phyloP scores from a whole-genome alignment of 2,329 filamentous ascomycete genomes.

The Colletotrichum coccodes region DNA sequence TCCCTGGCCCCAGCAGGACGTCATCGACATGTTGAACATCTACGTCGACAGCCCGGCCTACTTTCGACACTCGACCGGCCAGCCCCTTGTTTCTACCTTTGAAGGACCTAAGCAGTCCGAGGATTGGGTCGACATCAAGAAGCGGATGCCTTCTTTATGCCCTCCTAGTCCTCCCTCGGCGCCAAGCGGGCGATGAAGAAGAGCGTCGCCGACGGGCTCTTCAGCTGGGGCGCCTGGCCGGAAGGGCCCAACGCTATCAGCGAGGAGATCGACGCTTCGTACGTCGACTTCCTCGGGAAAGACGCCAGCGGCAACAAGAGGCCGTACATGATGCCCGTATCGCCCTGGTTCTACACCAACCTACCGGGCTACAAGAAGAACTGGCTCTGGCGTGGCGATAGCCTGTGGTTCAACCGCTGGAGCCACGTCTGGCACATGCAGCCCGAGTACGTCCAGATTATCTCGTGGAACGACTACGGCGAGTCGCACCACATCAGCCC shows the following conservation, averaged over 20 bases:
- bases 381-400: background rate
- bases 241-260: conserved; percentile 64
- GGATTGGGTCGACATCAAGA: conserved; percentile 56
- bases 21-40: background rate
- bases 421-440: background rate
- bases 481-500: background rate
- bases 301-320: background rate
- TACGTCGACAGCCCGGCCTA: conserved; percentile 21
- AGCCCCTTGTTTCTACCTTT: conserved; percentile 51
- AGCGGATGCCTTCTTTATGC: conserved; percentile 53
- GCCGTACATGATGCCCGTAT: background rate
- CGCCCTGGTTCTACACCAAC: background rate
- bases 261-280: background rate
- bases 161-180: conserved; percentile 53
- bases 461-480: no score
- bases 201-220: conserved; percentile 44
- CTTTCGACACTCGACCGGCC: conserved; percentile 35
- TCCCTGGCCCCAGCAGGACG: background rate
- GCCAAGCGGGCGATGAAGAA: conserved; percentile 33
- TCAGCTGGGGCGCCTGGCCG: conserved; percentile 50
- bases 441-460: background rate
- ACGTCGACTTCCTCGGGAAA: background rate
- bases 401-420: background rate
- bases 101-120: conserved; percentile 51
- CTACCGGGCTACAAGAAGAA: background rate